Evolutionary conservation across 805 yeast genomes (phyloP).

Genomic region (Candida arabinofermentans): DNA sequence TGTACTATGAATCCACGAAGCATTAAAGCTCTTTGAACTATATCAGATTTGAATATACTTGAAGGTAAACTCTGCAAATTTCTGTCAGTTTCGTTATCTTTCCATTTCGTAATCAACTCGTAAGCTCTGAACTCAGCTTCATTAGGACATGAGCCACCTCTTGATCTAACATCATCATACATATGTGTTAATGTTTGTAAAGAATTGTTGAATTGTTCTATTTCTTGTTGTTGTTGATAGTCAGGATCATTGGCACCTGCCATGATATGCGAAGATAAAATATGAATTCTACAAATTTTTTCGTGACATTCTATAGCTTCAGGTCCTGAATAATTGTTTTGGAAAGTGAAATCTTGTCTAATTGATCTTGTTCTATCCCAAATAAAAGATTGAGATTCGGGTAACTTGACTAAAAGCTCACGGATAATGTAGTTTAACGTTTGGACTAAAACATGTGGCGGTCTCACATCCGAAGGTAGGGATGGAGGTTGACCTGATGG

Average conservation of each 20-base stretch:
- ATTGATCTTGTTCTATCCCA: constrained; percentile 98
- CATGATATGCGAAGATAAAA: constrained; percentile 80
- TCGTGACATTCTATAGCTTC: constrained; percentile 94
- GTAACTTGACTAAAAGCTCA: constrained; percentile 59
- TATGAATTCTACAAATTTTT: constrained; percentile 82
- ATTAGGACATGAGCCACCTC: constrained; percentile 67
- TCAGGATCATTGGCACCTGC: constrained; percentile 61
- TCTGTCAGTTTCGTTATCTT: constrained; percentile 83
- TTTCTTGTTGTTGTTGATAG: constrained; percentile 90
- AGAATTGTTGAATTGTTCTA: constrained; percentile 91
- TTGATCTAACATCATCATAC: constrained; percentile 71
- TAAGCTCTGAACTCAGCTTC: constrained; percentile 95
- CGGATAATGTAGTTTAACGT: constrained; percentile 73
- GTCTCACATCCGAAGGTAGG: constrained; percentile 94
- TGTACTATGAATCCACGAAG: constrained; percentile 65
- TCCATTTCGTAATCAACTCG: constrained; percentile 69
- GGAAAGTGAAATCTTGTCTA: constrained; percentile 95
- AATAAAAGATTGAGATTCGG: constrained; percentile 82
- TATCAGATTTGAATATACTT: constrained; percentile 45
- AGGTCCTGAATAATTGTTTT: constrained; percentile 87
- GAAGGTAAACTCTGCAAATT: constrained; percentile 66
- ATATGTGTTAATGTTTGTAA: constrained; percentile 84
- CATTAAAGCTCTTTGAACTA: constrained; percentile 68
- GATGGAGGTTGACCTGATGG: constrained; percentile 99
- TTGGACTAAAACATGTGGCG: constrained; percentile 67